Evolutionary conservation across 1,284 basidiomycete species (phyloP).

Genomic region (Amylostereum areolatum): DNA sequence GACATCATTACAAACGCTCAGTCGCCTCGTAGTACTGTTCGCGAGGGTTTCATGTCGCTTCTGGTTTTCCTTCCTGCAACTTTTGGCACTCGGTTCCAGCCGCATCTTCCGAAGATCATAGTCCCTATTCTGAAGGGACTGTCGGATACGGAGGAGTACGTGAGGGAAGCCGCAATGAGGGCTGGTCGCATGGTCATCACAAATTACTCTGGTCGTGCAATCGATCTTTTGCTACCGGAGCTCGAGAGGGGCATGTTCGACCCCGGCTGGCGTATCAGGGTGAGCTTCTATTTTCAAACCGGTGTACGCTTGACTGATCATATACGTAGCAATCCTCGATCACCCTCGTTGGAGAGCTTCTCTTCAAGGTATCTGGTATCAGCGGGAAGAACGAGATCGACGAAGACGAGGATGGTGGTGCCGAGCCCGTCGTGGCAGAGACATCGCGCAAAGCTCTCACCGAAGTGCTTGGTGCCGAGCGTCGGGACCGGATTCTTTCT

Average conservation of each 20-base stretch:
- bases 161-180: conserved; percentile 94
- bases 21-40: conserved; percentile 85
- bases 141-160: conserved; percentile 91
- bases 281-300: conserved; percentile 32
- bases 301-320: conserved; percentile 7
- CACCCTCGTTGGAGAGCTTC: conserved; percentile 90
- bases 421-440: conserved; percentile 65
- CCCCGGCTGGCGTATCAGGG: conserved; percentile 89
- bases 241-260: conserved; percentile 96
- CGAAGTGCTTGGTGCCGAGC: conserved; percentile 85
- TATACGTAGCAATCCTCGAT: conserved; percentile 80
- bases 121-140: conserved; percentile 90
- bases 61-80: conserved; percentile 96
- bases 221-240: conserved; percentile 92
- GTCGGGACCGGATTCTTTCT: conserved; percentile 87
- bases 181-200: conserved; percentile 99
- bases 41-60: conserved; percentile 98
- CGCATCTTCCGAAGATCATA: conserved; percentile 93
- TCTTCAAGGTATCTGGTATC: conserved; percentile 99
- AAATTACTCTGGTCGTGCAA: conserved; percentile 90
- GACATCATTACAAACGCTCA: conserved; percentile 92
- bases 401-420: conserved; percentile 67
- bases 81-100: conserved; percentile 94
- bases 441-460: conserved; percentile 80
- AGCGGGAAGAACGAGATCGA: conserved; percentile 86